A percentile compares a stretch with the other conserved stretches of the same genome.
These are phyloP conservation scores for Abelmoschus esculentus DNA, from an alignment of 345 rosid species.

Conservation along the genomic window DNA sequence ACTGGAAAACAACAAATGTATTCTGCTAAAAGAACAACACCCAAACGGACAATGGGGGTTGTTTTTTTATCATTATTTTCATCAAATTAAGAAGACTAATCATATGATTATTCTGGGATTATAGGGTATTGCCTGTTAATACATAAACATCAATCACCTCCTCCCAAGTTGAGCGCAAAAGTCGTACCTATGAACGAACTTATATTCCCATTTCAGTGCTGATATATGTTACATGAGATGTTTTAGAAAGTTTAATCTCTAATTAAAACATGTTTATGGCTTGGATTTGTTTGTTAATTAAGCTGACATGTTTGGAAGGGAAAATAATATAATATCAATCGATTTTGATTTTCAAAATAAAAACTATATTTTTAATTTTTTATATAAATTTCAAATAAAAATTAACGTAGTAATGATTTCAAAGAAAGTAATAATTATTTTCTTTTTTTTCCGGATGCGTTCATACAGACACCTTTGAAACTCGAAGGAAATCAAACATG, in stretches of 20 bases:
- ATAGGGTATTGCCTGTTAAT: not conserved
- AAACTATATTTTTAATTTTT: too few species aligned
- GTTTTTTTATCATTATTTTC: not conserved
- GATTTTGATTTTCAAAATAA: too few species aligned
- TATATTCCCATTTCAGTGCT: not conserved
- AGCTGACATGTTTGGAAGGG: too few species aligned
- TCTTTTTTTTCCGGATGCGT: not conserved
- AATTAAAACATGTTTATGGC: too few species aligned
- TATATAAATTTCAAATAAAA: too few species aligned
- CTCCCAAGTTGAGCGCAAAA: slow-evolving; percentile 3
- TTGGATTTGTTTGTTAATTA: too few species aligned
- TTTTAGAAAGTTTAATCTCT: not conserved
- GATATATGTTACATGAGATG: not conserved
- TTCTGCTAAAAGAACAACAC: not conserved
- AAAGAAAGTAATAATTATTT: not conserved
- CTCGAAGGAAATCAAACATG: not conserved
- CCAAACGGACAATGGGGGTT: not conserved
- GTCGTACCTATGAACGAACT: not conserved
- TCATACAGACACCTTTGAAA: not conserved
- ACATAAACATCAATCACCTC: slow-evolving; percentile 1
- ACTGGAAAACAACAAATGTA: not conserved
- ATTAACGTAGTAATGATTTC: not conserved
- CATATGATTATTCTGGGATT: not conserved
- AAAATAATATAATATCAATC: too few species aligned
- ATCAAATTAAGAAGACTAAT: not conserved